Conservation (phyloP, 148 eudicot species). For the Selenicereus undatus region DNA sequence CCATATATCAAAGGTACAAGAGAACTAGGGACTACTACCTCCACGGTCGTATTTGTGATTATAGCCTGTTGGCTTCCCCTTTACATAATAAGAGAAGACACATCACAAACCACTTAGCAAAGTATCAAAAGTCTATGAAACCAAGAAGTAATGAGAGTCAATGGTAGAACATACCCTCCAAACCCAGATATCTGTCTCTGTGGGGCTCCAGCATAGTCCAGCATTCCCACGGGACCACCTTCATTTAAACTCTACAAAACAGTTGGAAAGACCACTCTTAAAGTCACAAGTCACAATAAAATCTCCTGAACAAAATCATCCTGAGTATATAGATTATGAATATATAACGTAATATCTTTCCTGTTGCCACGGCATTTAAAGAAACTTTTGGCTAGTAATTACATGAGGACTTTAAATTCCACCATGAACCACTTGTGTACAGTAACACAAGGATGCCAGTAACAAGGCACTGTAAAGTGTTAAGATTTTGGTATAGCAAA, state of each 20-base stretch:
- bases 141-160: background rate
- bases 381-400: background rate
- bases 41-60: slow-evolving; percentile 83
- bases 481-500: background rate
- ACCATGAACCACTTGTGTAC: background rate
- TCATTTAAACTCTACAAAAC: slow-evolving; percentile 44
- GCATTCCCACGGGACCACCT: slow-evolving; percentile 55
- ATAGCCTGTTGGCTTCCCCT: slow-evolving; percentile 64
- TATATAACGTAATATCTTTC: background rate
- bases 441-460: background rate
- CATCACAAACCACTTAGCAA: slow-evolving; percentile 16
- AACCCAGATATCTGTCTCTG: slow-evolving; percentile 66
- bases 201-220: slow-evolving; percentile 61
- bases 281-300: background rate
- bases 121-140: background rate
- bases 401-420: background rate
- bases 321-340: background rate
- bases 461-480: background rate
- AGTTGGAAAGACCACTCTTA: slow-evolving; percentile 10
- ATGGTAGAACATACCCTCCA: slow-evolving; percentile 57
- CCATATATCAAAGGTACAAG: slow-evolving; percentile 82
- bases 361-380: background rate
- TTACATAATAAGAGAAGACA: slow-evolving; percentile 5
- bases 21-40: slow-evolving; percentile 87
- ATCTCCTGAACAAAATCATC: background rate